Conservation (phyloP, 2,329 filamentous ascomycete genomes). For the Endothia cerciana region DNA sequence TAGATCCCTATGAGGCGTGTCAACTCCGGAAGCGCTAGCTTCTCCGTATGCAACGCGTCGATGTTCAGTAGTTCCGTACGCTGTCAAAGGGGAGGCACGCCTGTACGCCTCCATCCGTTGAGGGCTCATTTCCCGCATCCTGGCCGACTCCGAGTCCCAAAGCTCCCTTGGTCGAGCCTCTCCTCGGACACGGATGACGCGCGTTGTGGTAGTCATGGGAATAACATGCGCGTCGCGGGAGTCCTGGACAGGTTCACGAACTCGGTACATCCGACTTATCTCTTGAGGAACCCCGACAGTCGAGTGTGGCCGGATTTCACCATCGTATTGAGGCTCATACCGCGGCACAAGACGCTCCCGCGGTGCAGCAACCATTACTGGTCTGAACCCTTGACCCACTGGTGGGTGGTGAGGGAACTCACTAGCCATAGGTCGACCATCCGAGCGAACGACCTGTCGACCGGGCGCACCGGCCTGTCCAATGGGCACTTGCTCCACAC, state of each 20-base stretch:
- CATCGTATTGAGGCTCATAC: constrained; percentile 13
- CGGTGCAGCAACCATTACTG: constrained; percentile 3
- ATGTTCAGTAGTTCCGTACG: constrained; percentile 11
- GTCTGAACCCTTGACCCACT: not conserved
- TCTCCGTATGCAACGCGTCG: constrained; percentile 21
- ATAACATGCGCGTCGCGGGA: not conserved
- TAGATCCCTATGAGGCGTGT: constrained; percentile 2
- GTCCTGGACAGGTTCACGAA: constrained; percentile 23
- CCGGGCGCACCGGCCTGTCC: constrained; percentile 16
- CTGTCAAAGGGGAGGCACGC: not conserved
- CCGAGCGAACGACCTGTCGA: constrained; percentile 1
- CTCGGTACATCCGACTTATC: constrained; percentile 20
- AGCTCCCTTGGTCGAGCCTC: constrained; percentile 10
- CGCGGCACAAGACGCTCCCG: constrained; percentile 10
- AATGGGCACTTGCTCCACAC: constrained; percentile 30
- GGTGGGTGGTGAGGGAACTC: constrained; percentile 13
- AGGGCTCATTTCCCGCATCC: constrained; percentile 22
- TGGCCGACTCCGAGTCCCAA: constrained; percentile 13
- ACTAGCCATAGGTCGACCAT: constrained; percentile 7
- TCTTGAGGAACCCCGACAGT: constrained; percentile 15
- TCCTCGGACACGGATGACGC: constrained; percentile 23
- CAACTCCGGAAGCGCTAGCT: constrained; percentile 22
- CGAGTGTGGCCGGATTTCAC: constrained; percentile 11
- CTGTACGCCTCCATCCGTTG: constrained; percentile 11
- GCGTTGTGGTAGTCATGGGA: constrained; percentile 15